phyloP scores from a whole-genome alignment of 1,284 basidiomycete species.

The Rugosomyces carneus region DNA sequence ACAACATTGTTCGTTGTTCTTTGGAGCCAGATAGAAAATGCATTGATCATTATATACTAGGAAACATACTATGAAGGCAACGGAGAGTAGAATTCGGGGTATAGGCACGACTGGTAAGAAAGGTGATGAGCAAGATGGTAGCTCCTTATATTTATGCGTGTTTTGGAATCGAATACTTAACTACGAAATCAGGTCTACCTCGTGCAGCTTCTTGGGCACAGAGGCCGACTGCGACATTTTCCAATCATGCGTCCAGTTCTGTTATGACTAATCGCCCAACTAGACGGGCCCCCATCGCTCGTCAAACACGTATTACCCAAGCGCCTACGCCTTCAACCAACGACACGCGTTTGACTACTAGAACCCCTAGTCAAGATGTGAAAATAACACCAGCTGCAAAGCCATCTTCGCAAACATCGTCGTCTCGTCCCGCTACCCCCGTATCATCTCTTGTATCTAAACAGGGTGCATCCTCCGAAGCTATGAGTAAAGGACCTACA shows the following conservation, averaged over 20 bases:
- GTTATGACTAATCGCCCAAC: constrained; percentile 28
- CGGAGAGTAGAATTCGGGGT: constrained; percentile 56
- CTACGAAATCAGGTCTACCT: constrained; percentile 44
- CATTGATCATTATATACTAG: constrained; percentile 31
- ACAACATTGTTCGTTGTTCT: constrained; percentile 65
- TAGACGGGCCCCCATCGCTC: constrained; percentile 35
- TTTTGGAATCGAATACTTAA: too few species aligned
- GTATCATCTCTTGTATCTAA: constrained; percentile 28
- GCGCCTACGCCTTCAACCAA: constrained; percentile 13
- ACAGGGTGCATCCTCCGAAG: constrained; percentile 40
- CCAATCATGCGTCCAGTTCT: constrained; percentile 21
- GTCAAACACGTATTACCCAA: constrained; percentile 32
- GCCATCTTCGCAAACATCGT: constrained; percentile 46
- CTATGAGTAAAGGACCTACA: constrained; percentile 28
- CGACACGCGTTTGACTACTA: constrained; percentile 31
- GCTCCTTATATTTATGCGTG: constrained; percentile 8
- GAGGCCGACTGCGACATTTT: constrained; percentile 31
- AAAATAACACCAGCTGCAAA: constrained; percentile 34
- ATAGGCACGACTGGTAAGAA: constrained; percentile 36
- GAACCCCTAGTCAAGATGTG: constrained; percentile 27
- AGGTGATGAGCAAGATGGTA: constrained; percentile 60
- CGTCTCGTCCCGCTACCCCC: constrained; percentile 61
- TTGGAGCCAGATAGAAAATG: background rate
- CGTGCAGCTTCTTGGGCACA: constrained; percentile 82
- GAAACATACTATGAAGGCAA: constrained; percentile 85